Percentiles rank a stretch among this genome's conserved stretches.
Evolutionary conservation across 345 rosid genomes (phyloP).

Genomic region (Citropsis articulata): DNA sequence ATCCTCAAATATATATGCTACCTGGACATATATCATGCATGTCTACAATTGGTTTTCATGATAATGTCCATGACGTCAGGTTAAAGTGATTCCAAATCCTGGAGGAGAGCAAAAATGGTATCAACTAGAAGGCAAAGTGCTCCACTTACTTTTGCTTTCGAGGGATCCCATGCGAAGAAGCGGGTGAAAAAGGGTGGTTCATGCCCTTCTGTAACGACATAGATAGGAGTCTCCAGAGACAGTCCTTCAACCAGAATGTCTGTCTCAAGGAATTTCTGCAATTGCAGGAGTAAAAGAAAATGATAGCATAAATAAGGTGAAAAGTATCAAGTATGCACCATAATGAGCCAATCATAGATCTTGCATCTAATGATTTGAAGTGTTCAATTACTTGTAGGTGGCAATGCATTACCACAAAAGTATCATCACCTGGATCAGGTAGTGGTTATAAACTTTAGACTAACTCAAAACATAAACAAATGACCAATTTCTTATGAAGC

Average conservation of each 20-base stretch:
- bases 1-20: background rate
- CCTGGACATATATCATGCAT: too few relatives aligned
- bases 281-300: conserved; percentile 25
- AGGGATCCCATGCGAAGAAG: conserved; percentile 75
- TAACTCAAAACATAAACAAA: background rate
- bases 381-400: background rate
- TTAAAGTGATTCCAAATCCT: background rate
- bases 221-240: conserved; percentile 52
- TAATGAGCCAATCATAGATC: background rate
- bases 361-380: background rate
- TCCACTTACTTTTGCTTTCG: conserved; percentile 63
- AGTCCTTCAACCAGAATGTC: conserved; percentile 56
- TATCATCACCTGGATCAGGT: background rate
- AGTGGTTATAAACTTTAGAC: background rate
- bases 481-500: background rate
- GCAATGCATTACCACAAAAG: background rate
- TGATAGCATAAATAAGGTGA: conserved; percentile 8
- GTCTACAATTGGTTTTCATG: background rate
- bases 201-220: conserved; percentile 67
- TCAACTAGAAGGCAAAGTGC: background rate
- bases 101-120: background rate
- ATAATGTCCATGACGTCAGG: background rate
- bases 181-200: conserved; percentile 79
- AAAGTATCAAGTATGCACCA: background rate
- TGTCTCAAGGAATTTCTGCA: conserved; percentile 66